Evolutionary conservation across 2,329 filamentous ascomycete genomes (phyloP), one percentile per base, ranked within the genome.

Genomic region (Aspergillus sp.): DNA sequence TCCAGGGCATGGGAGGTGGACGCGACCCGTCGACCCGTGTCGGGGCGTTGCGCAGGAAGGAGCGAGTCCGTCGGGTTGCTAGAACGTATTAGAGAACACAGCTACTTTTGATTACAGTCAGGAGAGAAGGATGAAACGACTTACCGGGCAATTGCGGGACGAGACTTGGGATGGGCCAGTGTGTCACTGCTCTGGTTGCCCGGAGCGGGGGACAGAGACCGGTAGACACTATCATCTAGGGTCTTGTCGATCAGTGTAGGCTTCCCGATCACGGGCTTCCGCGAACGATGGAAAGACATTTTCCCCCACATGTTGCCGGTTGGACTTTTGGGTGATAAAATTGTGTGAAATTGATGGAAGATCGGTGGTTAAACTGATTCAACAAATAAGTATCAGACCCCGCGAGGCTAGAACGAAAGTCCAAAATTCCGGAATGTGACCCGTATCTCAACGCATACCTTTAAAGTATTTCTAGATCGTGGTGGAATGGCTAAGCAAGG

Each of bases 1-100:
- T 65, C 85, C 82, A 49, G 65, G 19, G 87, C 86, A 71, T 90
- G 89, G 50, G 87, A 66, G 15, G 88, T 89, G 32, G 87, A 89
- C 6, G 79, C 66, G n/a, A 83, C 82, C 43, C 83, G 82, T 63
- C 76, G 63, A 45, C 60, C 62, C 10, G 60, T 47, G 36, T 59
- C 63, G 59, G 64, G 61, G 41, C 64, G 68, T 61, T 66, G 65
- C 51, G 58, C 39, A 50, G 58, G 59, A 41, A 63, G 48, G 55
- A 60, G 51, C 39, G 66, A 57, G 50, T 64, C 57, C 8, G 51
- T 30, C 43, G 57, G 55, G 23, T 66, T 64, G 41, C 70, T 71
- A 53, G 12, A 58, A 57, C n/a, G n/a, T 19, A 55, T 58, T 28
- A 63, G 53, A 48, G 49, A 61, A 59, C 47, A 39, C 50, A 55